Evolutionary conservation across 2,329 filamentous ascomycete genomes (phyloP), one percentile per base, ranked within the genome.

Genomic region (Harringtonia lauricola): DNA sequence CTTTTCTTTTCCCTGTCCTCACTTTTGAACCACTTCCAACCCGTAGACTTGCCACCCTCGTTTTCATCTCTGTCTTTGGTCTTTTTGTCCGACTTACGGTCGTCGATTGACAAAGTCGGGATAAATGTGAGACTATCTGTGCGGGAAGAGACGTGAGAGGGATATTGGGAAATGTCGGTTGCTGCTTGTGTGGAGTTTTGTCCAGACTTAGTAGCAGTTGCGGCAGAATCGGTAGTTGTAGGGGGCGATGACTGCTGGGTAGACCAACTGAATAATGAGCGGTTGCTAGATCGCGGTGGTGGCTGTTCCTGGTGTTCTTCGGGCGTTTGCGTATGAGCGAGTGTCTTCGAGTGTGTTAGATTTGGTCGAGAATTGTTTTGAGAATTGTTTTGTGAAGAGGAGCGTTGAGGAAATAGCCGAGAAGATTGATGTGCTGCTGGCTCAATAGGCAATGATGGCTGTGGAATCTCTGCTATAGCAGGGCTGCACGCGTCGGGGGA

Each of bases 41-140:
- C 77, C 59, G 76, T 86, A 47, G 82, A 84, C 58, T 92, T 94
- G 47, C 81, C 70, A 41, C 72, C 72, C 37, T 86, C 79, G 2
- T 61, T 55, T 15, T 81, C 70, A 10, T 82, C 74, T 49, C 74
- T 79, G 5, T 88, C 83, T 56, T 84, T 89, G 41, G 77, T 73
- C 53, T 81, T 86, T 58, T 79, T 81, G n/a, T 89, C 84, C 0
- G 67, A 55, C 54, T 83, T 86, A 59, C 79, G 83, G 43, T 92
- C 85, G 46, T 89, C 84, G 3, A 67, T 55, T 42, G 55, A 67
- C 36, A 84, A 67, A 0, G 82, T 90, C 1, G 88, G 86, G 41
- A 92, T 88, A 52, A 88, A 83, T 0, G 86, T 87, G 14, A 94
- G 66, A 39, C 72, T 79, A 59, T 92, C 87, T 1, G 86, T 90